Conservation (phyloP, 139 green algal species). For the Picochlorum sp. region DNA sequence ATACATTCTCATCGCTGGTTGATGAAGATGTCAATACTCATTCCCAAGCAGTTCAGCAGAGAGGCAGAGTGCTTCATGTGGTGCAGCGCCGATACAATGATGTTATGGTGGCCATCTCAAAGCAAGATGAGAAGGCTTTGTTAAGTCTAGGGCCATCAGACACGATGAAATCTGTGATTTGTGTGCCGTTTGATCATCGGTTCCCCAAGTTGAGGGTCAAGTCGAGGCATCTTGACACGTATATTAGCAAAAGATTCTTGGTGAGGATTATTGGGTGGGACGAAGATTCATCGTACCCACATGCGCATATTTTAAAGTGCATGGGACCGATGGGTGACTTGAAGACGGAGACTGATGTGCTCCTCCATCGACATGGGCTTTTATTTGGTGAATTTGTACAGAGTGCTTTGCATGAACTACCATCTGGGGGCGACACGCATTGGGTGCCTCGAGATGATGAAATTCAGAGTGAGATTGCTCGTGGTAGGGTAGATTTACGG, state of each 20-base stretch:
- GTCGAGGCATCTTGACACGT: not conserved
- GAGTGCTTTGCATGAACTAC: constrained; percentile 68
- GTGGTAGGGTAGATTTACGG: constrained; percentile 63
- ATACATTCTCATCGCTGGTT: constrained; percentile 57
- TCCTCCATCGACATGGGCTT: constrained; percentile 21
- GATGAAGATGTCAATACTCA: constrained; percentile 71
- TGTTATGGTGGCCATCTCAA: not conserved
- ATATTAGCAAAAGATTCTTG: constrained; percentile 7
- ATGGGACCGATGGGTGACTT: constrained; percentile 49
- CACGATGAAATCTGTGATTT: constrained; percentile 16
- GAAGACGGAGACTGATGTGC: constrained; percentile 18
- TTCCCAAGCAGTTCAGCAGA: constrained; percentile 54
- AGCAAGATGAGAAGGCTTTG: not conserved
- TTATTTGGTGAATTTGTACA: constrained; percentile 15
- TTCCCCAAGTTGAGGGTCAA: constrained; percentile 34
- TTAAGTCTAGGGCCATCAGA: not conserved
- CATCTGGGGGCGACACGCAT: constrained; percentile 60
- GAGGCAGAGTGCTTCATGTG: constrained; percentile 74
- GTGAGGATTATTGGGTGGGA: not conserved
- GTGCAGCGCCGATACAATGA: not conserved
- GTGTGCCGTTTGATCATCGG: constrained; percentile 58
- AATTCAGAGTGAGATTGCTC: constrained; percentile 20
- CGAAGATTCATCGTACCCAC: constrained; percentile 22
- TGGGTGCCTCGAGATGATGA: constrained; percentile 34
- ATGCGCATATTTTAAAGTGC: constrained; percentile 26